A percentile compares a stretch with the other conserved stretches of the same genome.
These are phyloP conservation scores for Amaranthus hypochondriacus DNA, from an alignment of 148 eudicot species.

Conservation along the genomic window DNA sequence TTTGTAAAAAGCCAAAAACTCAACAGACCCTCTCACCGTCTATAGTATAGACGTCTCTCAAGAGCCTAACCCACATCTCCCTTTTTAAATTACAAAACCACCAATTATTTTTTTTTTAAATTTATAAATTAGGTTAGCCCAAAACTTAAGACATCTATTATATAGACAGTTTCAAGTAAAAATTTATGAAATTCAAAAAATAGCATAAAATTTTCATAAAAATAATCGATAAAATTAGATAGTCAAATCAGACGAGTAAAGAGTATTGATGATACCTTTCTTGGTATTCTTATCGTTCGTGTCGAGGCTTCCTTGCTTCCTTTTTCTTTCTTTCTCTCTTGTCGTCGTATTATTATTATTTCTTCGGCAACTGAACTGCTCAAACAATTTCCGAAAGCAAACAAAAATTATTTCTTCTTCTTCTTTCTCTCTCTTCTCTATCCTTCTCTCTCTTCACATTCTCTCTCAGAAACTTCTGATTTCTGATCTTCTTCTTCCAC, in stretches of 20 bases:
- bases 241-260: neutral
- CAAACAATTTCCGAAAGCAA: neutral
- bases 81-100: too few species aligned
- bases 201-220: too few species aligned
- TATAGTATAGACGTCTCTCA: too few species aligned
- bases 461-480: conserved; percentile 22
- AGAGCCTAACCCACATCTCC: too few species aligned
- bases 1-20: too few species aligned
- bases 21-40: too few species aligned
- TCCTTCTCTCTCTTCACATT: conserved; percentile 23
- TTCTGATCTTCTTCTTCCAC: conserved; percentile 34
- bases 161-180: too few species aligned
- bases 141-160: too few species aligned
- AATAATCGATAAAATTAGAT: neutral
- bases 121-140: too few species aligned
- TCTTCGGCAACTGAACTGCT: conserved; percentile 1
- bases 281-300: conserved; percentile 35
- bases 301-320: conserved; percentile 26
- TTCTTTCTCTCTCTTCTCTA: conserved; percentile 4
- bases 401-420: conserved; percentile 8
- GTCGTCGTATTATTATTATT: conserved; percentile 13
- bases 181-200: too few species aligned
- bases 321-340: conserved; percentile 1
- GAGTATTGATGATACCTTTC: conserved; percentile 46
- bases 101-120: too few species aligned